These are phyloP conservation scores for Aspergillus sclerotiicarbonarius DNA, from an alignment of 495 filamentous ascomycete species.

Conservation along the genomic window DNA sequence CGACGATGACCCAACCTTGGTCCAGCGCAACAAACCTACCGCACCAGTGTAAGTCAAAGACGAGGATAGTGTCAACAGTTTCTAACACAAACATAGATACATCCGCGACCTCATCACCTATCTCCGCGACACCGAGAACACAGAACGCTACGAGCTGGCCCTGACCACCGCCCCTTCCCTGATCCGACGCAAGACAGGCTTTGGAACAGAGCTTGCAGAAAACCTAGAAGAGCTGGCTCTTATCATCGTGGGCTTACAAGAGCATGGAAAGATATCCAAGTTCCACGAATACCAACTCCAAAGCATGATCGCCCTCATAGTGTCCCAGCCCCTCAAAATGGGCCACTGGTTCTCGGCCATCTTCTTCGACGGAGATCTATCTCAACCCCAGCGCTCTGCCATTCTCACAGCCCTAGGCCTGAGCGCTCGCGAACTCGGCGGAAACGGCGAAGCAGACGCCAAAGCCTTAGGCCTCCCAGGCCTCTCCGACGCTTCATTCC, in stretches of 20 bases:
- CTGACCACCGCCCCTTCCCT: conserved; percentile 71
- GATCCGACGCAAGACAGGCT: conserved; percentile 83
- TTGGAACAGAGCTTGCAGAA: conserved; percentile 82
- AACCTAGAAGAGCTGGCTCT: conserved; percentile 79
- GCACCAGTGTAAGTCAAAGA: conserved; percentile 67
- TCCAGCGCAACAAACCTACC: conserved; percentile 76
- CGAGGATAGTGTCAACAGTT: background rate
- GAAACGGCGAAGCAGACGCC: conserved; percentile 65
- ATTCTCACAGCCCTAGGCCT: conserved; percentile 81
- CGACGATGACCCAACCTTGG: conserved; percentile 85
- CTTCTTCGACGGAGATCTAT: conserved; percentile 91
- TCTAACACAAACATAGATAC: conserved; percentile 50
- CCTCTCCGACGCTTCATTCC: conserved; percentile 55
- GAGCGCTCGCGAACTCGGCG: conserved; percentile 82
- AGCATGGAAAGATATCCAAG: conserved; percentile 56
- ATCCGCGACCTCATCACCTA: conserved; percentile 80
- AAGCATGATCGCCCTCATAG: conserved; percentile 78
- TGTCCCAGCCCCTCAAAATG: conserved; percentile 73
- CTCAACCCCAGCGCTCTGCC: conserved; percentile 74
- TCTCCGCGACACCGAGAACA: conserved; percentile 76
- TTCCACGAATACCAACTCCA: conserved; percentile 78
- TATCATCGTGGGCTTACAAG: conserved; percentile 71
- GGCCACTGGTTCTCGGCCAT: conserved; percentile 78
- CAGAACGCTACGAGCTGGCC: conserved; percentile 79
- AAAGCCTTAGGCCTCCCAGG: conserved; percentile 36